phyloP scores from a whole-genome alignment of 331 rosid genomes.

The Phaseolus coccineus region DNA sequence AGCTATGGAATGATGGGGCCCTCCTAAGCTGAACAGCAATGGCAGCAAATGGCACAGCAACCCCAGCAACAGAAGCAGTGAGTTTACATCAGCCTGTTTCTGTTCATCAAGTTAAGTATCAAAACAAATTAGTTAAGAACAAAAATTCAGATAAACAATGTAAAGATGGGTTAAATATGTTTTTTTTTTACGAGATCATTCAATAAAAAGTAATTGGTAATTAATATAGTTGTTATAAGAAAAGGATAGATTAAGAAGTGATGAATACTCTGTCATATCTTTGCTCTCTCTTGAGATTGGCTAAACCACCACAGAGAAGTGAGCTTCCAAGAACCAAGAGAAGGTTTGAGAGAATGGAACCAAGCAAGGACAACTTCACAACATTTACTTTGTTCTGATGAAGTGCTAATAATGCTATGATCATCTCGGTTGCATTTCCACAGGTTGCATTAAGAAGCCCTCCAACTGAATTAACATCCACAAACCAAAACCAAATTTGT shows the following conservation, averaged over 20 bases:
- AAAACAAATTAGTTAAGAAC: background rate
- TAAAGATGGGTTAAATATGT: too few relatives aligned
- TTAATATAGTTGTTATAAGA: too few relatives aligned
- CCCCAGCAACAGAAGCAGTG: slow-evolving; percentile 74
- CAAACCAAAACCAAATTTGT: slow-evolving; percentile 20
- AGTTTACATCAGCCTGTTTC: slow-evolving; percentile 91
- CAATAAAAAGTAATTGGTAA: too few relatives aligned
- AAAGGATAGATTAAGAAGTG: too few relatives aligned
- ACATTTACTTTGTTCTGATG: slow-evolving; percentile 69
- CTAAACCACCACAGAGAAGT: slow-evolving; percentile 88
- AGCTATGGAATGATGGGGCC: slow-evolving; percentile 46
- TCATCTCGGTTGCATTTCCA: slow-evolving; percentile 94
- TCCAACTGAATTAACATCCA: slow-evolving; percentile 62
- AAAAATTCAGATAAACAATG: too few relatives aligned
- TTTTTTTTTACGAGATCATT: too few relatives aligned
- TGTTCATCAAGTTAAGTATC: slow-evolving; percentile 45
- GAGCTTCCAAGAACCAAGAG: slow-evolving; percentile 92
- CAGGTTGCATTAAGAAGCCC: slow-evolving; percentile 98
- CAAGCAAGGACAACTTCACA: slow-evolving; percentile 86
- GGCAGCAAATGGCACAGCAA: slow-evolving; percentile 89
- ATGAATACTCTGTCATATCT: slow-evolving; percentile 75
- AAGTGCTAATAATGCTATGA: slow-evolving; percentile 85
- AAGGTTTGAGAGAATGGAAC: slow-evolving; percentile 95
- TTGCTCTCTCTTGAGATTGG: slow-evolving; percentile 68
- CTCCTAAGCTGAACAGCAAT: slow-evolving; percentile 60